A percentile compares a stretch with the other conserved stretches of the same genome.
These are phyloP conservation scores for Dioscorea zingiberensis DNA, from an alignment of 106 monocot species.

Conservation along the genomic window DNA sequence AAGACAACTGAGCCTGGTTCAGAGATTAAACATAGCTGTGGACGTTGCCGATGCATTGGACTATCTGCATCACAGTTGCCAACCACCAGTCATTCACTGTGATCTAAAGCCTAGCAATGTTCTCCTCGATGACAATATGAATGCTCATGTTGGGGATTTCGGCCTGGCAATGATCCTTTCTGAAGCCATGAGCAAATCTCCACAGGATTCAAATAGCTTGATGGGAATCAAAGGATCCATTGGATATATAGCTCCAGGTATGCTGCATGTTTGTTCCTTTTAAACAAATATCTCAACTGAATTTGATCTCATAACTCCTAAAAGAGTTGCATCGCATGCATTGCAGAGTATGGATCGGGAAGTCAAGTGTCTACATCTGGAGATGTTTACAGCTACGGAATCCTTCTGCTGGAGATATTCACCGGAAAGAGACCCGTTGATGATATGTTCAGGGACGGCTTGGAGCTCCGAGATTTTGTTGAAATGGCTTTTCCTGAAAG, in stretches of 20 bases:
- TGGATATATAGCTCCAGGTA: slow-evolving; percentile 82
- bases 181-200: background rate
- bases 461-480: slow-evolving; percentile 15
- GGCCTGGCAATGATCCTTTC: slow-evolving; percentile 49
- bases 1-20: slow-evolving; percentile 10
- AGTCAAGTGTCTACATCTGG: slow-evolving; percentile 12
- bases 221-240: slow-evolving; percentile 52
- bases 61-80: slow-evolving; percentile 38
- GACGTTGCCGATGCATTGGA: slow-evolving; percentile 44
- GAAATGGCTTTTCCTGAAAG: slow-evolving; percentile 2
- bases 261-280: background rate
- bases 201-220: slow-evolving; percentile 8
- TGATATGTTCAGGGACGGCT: slow-evolving; percentile 15
- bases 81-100: slow-evolving; percentile 30
- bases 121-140: slow-evolving; percentile 39
- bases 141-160: slow-evolving; percentile 61
- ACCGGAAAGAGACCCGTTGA: slow-evolving; percentile 19
- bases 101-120: slow-evolving; percentile 58
- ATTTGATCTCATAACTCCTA: background rate
- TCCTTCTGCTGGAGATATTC: slow-evolving; percentile 23
- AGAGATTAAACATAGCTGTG: slow-evolving; percentile 35
- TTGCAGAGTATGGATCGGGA: slow-evolving; percentile 25
- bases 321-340: background rate
- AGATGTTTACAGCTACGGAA: slow-evolving; percentile 31
- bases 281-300: too few species aligned